Conservation (phyloP, 78 protist genomes). For the Cavenderia fasciculata region DNA sequence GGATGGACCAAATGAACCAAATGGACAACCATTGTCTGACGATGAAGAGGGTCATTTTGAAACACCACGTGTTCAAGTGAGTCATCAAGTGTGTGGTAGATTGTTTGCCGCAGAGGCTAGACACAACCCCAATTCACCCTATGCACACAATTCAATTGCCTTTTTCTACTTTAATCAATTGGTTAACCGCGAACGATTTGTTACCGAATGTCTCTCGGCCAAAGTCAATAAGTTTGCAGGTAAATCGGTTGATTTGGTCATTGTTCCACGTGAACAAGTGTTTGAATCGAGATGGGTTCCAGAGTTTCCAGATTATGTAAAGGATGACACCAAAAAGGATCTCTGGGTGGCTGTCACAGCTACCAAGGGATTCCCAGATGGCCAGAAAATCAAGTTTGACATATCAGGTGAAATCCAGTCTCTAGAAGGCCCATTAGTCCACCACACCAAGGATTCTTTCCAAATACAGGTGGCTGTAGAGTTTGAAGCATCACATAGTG, state of each 20-base stretch:
- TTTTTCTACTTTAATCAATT: slow-evolving; percentile 37
- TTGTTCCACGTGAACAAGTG: neutral
- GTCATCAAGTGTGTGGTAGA: neutral
- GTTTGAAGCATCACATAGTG: neutral
- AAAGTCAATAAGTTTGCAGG: slow-evolving; percentile 1
- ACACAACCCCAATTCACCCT: neutral
- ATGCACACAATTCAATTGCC: neutral
- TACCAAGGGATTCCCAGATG: slow-evolving; percentile 13
- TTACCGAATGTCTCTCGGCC: neutral
- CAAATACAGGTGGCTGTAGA: too few relatives aligned
- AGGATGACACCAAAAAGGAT: neutral
- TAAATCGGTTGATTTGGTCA: slow-evolving; percentile 7
- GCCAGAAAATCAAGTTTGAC: neutral
- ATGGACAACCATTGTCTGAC: slow-evolving; percentile 43
- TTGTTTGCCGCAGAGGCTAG: neutral
- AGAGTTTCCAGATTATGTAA: neutral
- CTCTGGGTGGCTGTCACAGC: neutral
- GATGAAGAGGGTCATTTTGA: neutral
- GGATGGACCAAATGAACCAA: slow-evolving; percentile 3
- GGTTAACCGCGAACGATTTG: slow-evolving; percentile 2
- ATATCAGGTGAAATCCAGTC: neutral
- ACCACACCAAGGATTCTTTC: neutral
- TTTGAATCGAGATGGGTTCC: neutral
- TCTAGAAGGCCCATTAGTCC: slow-evolving; percentile 1
- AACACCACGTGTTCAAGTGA: neutral